Evolutionary conservation across 2,329 filamentous ascomycete species (phyloP).

Genomic region (Incumbomyces delicatus): DNA sequence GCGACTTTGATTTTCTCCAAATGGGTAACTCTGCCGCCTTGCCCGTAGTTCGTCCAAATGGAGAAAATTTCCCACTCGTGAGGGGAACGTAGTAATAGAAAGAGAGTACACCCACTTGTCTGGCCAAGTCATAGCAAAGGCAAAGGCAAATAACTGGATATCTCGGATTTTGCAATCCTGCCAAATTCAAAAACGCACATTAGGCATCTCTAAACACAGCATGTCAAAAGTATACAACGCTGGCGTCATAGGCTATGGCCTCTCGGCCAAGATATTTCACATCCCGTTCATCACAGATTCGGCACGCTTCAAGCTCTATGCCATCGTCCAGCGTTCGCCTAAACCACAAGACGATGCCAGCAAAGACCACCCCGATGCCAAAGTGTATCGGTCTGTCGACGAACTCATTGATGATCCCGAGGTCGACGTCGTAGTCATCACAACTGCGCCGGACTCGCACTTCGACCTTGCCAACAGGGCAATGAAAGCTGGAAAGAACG

Average conservation of each 20-base stretch:
- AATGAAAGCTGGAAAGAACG: conserved; percentile 40
- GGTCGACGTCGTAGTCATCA: conserved; percentile 61
- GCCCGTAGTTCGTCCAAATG: too few relatives aligned
- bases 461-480: conserved; percentile 55
- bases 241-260: conserved; percentile 50
- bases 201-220: neutral
- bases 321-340: conserved; percentile 66
- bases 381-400: conserved; percentile 54
- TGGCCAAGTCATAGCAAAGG: too few relatives aligned
- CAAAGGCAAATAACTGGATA: too few relatives aligned
- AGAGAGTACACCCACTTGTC: too few relatives aligned
- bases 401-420: conserved; percentile 55
- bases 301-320: conserved; percentile 56
- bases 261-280: conserved; percentile 70
- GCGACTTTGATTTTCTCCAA: too few relatives aligned
- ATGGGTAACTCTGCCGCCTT: too few relatives aligned
- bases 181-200: too few relatives aligned
- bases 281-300: conserved; percentile 65
- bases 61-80: too few relatives aligned
- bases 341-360: conserved; percentile 56
- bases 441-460: conserved; percentile 63
- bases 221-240: conserved; percentile 45
- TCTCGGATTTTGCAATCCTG: too few relatives aligned
- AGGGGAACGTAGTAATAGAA: too few relatives aligned
- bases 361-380: conserved; percentile 55